Conservation (phyloP, 2,329 filamentous ascomycete species). For the Penicillium freii region DNA sequence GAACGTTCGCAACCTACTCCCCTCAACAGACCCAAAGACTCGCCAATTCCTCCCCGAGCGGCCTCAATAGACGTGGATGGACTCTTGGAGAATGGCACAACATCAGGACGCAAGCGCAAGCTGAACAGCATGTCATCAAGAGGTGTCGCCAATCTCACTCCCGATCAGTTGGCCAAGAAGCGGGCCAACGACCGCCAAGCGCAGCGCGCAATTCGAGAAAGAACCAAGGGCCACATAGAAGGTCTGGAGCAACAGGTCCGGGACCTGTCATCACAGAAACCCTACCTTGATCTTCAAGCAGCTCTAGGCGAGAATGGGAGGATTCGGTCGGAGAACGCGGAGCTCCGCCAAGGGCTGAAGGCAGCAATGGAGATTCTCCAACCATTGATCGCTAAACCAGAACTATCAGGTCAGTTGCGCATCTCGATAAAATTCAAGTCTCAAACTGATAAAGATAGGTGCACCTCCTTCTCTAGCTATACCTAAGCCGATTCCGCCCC, state of each 20-base stretch:
- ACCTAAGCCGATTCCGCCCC: constrained; percentile 18
- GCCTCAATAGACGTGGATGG: constrained; percentile 27
- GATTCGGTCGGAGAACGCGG: constrained; percentile 74
- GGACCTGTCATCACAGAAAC: constrained; percentile 75
- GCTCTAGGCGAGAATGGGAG: constrained; percentile 73
- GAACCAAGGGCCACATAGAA: constrained; percentile 78
- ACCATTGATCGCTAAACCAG: constrained; percentile 42
- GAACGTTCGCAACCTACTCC: constrained; percentile 10
- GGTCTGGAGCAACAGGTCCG: constrained; percentile 68
- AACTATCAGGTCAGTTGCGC: constrained; percentile 44
- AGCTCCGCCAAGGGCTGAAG: constrained; percentile 68
- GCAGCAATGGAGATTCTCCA: constrained; percentile 59
- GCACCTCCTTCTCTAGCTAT: constrained; percentile 16
- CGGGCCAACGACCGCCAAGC: constrained; percentile 87
- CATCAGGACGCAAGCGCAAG: constrained; percentile 44
- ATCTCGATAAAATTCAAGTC: neutral
- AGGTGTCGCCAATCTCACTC: constrained; percentile 82
- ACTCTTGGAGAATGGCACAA: constrained; percentile 19
- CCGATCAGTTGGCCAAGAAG: constrained; percentile 85
- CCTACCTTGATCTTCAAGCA: constrained; percentile 77
- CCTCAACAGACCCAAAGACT: constrained; percentile 26
- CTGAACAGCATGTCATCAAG: constrained; percentile 52
- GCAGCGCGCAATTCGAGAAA: constrained; percentile 78
- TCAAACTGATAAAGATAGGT: constrained; percentile 15
- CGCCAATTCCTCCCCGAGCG: constrained; percentile 27